Evolutionary conservation across 805 yeast species (phyloP), one percentile per base, ranked within the genome.

Genomic region (Kazachstania martiniae): DNA sequence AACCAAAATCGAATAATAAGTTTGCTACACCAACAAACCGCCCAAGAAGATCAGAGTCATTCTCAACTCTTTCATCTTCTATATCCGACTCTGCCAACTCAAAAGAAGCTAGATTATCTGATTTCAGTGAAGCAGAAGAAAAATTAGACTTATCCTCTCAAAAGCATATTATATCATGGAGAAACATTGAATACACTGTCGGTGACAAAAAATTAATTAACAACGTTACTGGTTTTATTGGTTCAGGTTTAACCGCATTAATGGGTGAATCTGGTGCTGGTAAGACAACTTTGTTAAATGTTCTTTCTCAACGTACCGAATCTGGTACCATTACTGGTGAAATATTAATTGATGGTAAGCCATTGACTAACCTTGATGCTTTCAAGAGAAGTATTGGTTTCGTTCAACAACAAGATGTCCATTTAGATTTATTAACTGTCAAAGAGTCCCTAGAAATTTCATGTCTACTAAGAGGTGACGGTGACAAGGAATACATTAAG

Each of bases 231-330:
- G 86, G 86, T 18, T 77, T 73, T 65, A 80, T 76, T 37, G 70
- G 72, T 48, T 82, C 84, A 12, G 86, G 86, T 35, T 50, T 67
- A 38, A 66, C 70, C 17, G 72, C 79, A 2, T 51, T 73, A 29
- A 73, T 72, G 77, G 80, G 80, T 40, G 77, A 70, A 47, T 70
- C 77, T 4, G 80, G 80, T 40, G 78, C 78, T 16, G 80, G 79
- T 46, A 73, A 73, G 50, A 73, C 78, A 0, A 73, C 80, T 8
- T 54, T 73, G 34, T 57, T 73, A 39, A 72, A 73, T 46, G 66
- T 65, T 28, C 50, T 73, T 33, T 65, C 76, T 27, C 68, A 66
- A 46, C 58, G 78, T 47, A 57, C 63, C 26, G 67, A 65, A 25
- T 61, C 62, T 54, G 80, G 80, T 53, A 68, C 68, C 21, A 62